Base-by-base conservation (phyloP, 164 flowering plant species). In the Warburgia ugandensis region DNA sequence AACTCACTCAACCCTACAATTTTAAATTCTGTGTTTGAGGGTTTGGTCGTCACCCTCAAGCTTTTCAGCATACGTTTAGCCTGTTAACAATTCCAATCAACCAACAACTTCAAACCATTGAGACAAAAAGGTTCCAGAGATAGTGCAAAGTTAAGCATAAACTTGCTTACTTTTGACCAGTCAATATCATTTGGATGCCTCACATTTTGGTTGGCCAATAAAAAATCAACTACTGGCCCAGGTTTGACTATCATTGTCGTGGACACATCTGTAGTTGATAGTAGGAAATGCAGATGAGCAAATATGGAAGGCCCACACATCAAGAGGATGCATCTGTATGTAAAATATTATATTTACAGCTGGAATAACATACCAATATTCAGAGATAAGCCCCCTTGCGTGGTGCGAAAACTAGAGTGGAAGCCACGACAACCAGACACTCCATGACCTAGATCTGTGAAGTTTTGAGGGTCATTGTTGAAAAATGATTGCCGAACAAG, bases 401-500 rank as follows among this genome's bases (percentile, higher is more conserved):
- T 61, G 12, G 87, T 66, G 17, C 95, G 66, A 55, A 90, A 90
- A 55, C 94, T 86, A 0, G 89, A 78, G 55, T 90, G 97, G 48
- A 86, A 86, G 3, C 97, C 97, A 40, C 89, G 64, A 51, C 97
- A 90, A 5, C 91, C 95, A 2, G 77, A 65, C 29, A 90, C 94
- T 4, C 95, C 94, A 28, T 86, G 95, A 21, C 95, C 95, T 17
- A 90, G 62, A 38, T 79, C 83, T n/a, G 65, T 52, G 55, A 77
- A 84, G 45, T 79, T 82, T n/a, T 50, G 58, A 0, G 80, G 73
- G 35, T 90, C 81, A 57, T 83, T 70, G 47, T 82, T 79, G 55
- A 90, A 90, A 47, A 82, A 90, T 0, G 95, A 86, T 29, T 90
- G 97, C 0, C 96, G 77, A 6, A 92, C 98, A 28, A 94, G 88